Evolutionary conservation across 176 grass and related monocot genomes (phyloP).

Genomic region (bread wheat (Triticum aestivum)): DNA sequence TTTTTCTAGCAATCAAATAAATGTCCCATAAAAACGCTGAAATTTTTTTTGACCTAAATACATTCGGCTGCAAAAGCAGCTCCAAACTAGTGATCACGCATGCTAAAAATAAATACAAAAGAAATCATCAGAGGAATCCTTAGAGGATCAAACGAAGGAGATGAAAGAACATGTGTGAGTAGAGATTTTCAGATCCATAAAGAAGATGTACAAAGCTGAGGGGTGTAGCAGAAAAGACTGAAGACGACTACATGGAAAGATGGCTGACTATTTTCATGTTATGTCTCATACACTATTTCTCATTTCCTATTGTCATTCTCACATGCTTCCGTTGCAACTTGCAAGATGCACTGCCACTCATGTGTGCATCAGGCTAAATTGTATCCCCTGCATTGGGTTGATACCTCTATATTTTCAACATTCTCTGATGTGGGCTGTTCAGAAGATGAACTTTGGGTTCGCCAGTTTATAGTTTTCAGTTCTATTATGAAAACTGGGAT

Average conservation of each 20-base stretch:
- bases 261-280: not conserved
- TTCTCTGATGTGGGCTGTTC: not conserved
- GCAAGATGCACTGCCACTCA: not conserved
- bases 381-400: not conserved
- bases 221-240: not conserved
- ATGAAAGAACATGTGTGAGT: not conserved
- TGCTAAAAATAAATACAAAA: slow-evolving; percentile 6
- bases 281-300: not conserved
- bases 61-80: not conserved
- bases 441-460: not conserved
- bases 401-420: not conserved
- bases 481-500: not conserved
- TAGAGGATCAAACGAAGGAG: not conserved
- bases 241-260: not conserved
- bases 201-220: not conserved
- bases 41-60: not conserved
- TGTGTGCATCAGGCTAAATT: not conserved
- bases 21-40: not conserved
- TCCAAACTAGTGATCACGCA: not conserved
- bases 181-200: not conserved
- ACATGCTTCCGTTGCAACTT: not conserved
- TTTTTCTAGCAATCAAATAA: slow-evolving; percentile 2
- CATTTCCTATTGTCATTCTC: not conserved
- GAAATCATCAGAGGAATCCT: slow-evolving; percentile 7
- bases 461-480: not conserved